Evolutionary conservation across 305 asterid species (phyloP), one percentile per base, ranked within the genome.

Genomic region (Rubia balearica): DNA sequence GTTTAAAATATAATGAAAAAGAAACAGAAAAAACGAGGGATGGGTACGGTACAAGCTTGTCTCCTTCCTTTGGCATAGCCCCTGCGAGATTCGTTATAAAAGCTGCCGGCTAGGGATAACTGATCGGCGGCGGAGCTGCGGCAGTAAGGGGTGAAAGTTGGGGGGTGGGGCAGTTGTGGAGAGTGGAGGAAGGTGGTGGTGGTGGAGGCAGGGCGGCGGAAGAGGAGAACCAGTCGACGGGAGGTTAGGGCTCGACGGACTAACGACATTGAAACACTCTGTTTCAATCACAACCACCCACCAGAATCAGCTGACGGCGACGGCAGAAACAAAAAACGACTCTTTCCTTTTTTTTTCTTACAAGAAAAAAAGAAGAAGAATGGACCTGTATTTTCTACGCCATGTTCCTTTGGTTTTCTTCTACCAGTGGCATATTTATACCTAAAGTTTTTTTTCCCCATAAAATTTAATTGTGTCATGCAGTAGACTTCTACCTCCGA

Each of bases 31-130:
- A 13, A 61, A 27, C 9, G 0, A 61, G 4, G 21, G 57, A 62
- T 16, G 41, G 65, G 49, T 48, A 42, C 24, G 66, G 67, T 87
- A 90, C 91, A 79, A 51, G 73, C 73, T 72, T 81, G 96, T 64
- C 82, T 88, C 73, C 92, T 85, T 83, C 88, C 92, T 86, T 85
- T 92, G 66, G 96, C 88, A 75, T 86, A 92, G 53, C 91, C 83
- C 79, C 98, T 84, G 72, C 83, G 86, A 48, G 68, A 59, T 69
- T 72, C 71, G 19, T 80, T 82, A 46, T 72, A 65, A 67, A 71
- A 76, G 51, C 30, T 69, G 59, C 80, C 46, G 21, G 72, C 60
- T 6, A 78, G 70, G 67, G 81, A 73, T 21, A 56, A 75, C 17
- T 75, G 65, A 65, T 74, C 55, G 65, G 71, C 61, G 61, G 77